phyloP scores from a whole-genome alignment of 202 grass and related monocot genomes.

The Dendrocalamus latiflorus region DNA sequence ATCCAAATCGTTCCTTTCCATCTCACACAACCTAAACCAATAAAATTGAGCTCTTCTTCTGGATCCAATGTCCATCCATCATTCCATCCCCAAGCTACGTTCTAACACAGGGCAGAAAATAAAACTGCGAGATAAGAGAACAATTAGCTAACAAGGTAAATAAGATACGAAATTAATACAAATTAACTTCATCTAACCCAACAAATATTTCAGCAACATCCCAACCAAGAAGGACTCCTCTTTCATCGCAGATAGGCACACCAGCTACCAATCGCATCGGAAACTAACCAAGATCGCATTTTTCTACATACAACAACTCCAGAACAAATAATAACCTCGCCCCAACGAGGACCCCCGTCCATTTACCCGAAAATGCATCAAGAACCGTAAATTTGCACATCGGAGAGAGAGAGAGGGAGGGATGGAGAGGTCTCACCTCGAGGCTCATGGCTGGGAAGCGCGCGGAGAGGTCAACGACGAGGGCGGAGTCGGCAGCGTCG shows the following conservation, averaged over 20 bases:
- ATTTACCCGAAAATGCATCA: background rate
- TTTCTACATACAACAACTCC: background rate
- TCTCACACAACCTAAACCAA: background rate
- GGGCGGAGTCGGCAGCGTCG: background rate
- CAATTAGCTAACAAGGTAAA: no score
- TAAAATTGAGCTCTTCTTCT: background rate
- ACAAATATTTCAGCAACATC: background rate
- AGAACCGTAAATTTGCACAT: background rate
- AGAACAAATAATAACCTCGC: background rate
- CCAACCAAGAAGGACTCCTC: background rate
- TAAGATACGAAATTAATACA: no score
- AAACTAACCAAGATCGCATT: background rate
- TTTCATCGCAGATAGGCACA: background rate
- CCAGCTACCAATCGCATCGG: background rate
- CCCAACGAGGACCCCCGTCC: background rate
- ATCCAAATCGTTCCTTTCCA: no score
- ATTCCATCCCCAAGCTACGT: no score
- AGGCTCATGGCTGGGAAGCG: constrained; percentile 12
- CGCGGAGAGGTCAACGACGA: background rate
- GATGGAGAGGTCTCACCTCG: background rate
- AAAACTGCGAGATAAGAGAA: no score
- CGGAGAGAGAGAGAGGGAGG: background rate
- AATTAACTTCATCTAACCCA: background rate
- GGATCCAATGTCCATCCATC: no score
- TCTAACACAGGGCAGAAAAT: no score